phyloP scores from a whole-genome alignment of 805 yeast genomes.

The Yamadazyma takamatsuzukensis region DNA sequence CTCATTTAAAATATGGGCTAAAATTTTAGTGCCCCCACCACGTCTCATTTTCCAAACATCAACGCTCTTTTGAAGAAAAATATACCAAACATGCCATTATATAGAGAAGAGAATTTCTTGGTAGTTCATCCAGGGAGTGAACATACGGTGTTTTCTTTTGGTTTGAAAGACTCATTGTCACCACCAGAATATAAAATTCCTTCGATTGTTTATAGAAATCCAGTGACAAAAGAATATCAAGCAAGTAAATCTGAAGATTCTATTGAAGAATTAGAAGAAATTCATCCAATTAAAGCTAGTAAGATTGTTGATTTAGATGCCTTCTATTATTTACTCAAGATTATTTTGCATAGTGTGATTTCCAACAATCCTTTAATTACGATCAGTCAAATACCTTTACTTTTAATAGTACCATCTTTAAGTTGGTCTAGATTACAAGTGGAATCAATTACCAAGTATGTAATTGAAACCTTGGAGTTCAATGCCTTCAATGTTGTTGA shows the following conservation, averaged over 20 bases:
- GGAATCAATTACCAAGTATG: conserved; percentile 70
- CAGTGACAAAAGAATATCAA: conserved; percentile 33
- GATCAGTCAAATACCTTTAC: conserved; percentile 65
- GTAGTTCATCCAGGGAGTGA: conserved; percentile 79
- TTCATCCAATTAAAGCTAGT: conserved; percentile 66
- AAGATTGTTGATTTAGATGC: conserved; percentile 66
- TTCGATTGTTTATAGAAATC: conserved; percentile 61
- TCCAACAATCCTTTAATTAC: conserved; percentile 41
- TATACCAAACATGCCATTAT: conserved; percentile 49
- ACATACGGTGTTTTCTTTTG: conserved; percentile 73
- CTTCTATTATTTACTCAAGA: conserved; percentile 56
- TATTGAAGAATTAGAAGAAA: conserved; percentile 26
- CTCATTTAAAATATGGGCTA: no score
- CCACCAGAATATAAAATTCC: conserved; percentile 78
- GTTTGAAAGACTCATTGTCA: conserved; percentile 68
- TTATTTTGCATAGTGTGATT: conserved; percentile 37
- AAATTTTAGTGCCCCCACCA: no score
- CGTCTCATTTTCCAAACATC: no score
- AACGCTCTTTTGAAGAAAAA: no score
- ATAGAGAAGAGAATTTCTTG: conserved; percentile 41
- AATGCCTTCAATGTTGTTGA: conserved; percentile 73
- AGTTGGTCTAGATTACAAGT: conserved; percentile 66
- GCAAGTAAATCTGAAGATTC: conserved; percentile 29
- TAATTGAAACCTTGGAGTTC: conserved; percentile 68
- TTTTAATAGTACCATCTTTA: conserved; percentile 58